Evolutionary conservation across 129 eudicot genomes (phyloP).

Genomic region (Centella asiatica): DNA sequence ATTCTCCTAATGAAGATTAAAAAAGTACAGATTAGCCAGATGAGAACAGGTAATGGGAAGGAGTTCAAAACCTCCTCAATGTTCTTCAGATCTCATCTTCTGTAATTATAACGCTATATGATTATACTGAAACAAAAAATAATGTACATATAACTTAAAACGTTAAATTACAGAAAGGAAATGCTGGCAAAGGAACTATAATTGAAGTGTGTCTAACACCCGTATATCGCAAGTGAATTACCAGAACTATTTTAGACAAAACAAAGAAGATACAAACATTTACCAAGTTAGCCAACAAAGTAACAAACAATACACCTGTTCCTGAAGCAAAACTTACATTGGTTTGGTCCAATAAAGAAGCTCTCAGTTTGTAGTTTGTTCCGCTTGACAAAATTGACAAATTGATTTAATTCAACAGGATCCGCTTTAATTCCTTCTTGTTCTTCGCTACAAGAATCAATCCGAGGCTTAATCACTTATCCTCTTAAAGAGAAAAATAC

Average conservation of each 20-base stretch:
- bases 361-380: conserved; percentile 69
- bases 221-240: too few relatives aligned
- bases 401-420: conserved; percentile 60
- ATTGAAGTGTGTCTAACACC: too few relatives aligned
- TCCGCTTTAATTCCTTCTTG: conserved; percentile 81
- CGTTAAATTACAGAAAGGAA: background rate
- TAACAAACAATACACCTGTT: background rate
- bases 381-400: conserved; percentile 61
- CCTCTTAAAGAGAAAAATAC: conserved; percentile 1
- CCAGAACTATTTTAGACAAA: too few relatives aligned
- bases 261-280: background rate
- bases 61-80: background rate
- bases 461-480: conserved; percentile 7
- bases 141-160: too few relatives aligned
- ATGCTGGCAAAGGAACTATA: too few relatives aligned
- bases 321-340: conserved; percentile 52
- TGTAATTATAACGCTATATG: background rate
- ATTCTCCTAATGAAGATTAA: too few relatives aligned
- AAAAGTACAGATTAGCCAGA: too few relatives aligned
- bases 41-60: too few relatives aligned
- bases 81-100: background rate
- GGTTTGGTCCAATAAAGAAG: conserved; percentile 69
- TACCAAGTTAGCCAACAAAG: background rate
- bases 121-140: too few relatives aligned
- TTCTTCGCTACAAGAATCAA: conserved; percentile 65